Evolutionary conservation across 257 asterid species (phyloP).

Genomic region (Gentiana macrophylla): DNA sequence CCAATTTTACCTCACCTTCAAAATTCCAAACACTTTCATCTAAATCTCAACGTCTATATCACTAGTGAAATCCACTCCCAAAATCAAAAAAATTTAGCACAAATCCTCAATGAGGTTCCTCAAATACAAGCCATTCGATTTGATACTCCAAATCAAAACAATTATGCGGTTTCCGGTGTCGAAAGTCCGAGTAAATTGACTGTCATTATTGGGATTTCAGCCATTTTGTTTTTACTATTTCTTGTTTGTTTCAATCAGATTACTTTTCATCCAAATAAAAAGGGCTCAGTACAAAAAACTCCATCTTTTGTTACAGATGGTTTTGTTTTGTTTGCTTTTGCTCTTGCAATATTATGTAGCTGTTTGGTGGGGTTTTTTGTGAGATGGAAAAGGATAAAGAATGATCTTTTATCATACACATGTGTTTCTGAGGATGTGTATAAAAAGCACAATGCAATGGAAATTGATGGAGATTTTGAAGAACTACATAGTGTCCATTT

Average conservation of each 20-base stretch:
- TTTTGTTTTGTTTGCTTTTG: constrained; percentile 44
- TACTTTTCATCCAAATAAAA: constrained; percentile 26
- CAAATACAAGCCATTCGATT: constrained; percentile 24
- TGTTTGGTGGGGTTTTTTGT: constrained; percentile 26
- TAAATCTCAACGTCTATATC: constrained; percentile 45
- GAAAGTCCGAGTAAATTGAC: constrained; percentile 37
- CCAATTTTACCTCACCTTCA: constrained; percentile 43
- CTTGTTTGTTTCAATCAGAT: constrained; percentile 41
- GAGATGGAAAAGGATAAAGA: constrained; percentile 39
- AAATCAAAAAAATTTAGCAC: constrained; percentile 19
- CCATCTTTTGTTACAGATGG: constrained; percentile 47
- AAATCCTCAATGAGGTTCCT: constrained; percentile 28
- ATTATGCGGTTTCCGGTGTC: constrained; percentile 34
- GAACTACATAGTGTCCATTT: constrained; percentile 48
- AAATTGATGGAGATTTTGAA: constrained; percentile 25
- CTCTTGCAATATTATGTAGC: constrained; percentile 32
- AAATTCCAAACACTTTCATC: constrained; percentile 21
- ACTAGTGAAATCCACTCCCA: constrained; percentile 44
- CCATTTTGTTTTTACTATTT: constrained; percentile 35
- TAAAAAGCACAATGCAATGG: constrained; percentile 21
- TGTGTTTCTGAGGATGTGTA: constrained; percentile 15
- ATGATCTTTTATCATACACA: constrained; percentile 23
- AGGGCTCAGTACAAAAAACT: constrained; percentile 25
- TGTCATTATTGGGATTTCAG: constrained; percentile 27
- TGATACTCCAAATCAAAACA: constrained; percentile 16